Evolutionary conservation across 768 basidiomycete genomes (phyloP).

Genomic region (Termitomyces sp.): DNA sequence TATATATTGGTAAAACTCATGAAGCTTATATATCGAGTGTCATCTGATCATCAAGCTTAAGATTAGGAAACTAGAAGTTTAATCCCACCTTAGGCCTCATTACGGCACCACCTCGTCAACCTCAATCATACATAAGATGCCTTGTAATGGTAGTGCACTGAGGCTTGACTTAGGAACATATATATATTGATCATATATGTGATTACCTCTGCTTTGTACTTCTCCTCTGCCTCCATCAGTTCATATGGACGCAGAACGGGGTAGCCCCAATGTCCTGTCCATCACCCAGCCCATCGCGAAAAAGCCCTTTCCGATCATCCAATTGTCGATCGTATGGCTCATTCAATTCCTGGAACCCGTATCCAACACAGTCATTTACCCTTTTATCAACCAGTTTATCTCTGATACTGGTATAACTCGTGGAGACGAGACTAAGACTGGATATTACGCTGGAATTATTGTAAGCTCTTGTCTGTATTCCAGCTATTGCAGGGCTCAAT

Average conservation of each 20-base stretch:
- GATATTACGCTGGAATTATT: slow-evolving; percentile 47
- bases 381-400: slow-evolving; percentile 42
- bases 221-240: not conserved
- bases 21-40: too few relatives aligned
- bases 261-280: not conserved
- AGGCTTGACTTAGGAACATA: not conserved
- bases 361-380: slow-evolving; percentile 34
- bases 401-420: slow-evolving; percentile 37
- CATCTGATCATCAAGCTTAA: too few relatives aligned
- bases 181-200: not conserved
- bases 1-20: too few relatives aligned
- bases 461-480: slow-evolving; percentile 19
- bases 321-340: slow-evolving; percentile 28
- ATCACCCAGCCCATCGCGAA: not conserved
- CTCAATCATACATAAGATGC: too few relatives aligned
- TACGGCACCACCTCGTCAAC: too few relatives aligned
- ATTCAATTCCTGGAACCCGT: slow-evolving; percentile 29
- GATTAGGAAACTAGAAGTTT: too few relatives aligned
- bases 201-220: not conserved
- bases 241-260: not conserved
- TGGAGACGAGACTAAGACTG: slow-evolving; percentile 39
- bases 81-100: too few relatives aligned
- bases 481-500: not conserved
- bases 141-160: too few relatives aligned
- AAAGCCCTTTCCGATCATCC: slow-evolving; percentile 30